A percentile compares a stretch with the other conserved stretches of the same genome.
Evolutionary conservation across 345 rosid species (phyloP).

Genomic region (sweet orange (Citrus sinensis)): DVS_A1.0 CM039162.1:287001-287500

Average conservation of each 20-base stretch:
- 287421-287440: background rate
- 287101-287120: background rate
- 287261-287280: background rate
- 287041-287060: background rate
- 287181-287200: background rate
- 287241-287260: background rate
- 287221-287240: background rate
- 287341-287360: background rate
- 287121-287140: background rate
- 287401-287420: background rate
- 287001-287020: background rate
- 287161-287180: background rate
- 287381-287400: background rate
- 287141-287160: background rate
- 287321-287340: background rate
- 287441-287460: conserved; percentile 9
- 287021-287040: conserved; percentile 14
- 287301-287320: background rate
- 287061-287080: background rate
- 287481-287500: conserved; percentile 99
- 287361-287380: background rate
- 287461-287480: conserved; percentile 72
- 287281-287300: background rate
- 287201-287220: background rate
- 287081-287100: background rate